Percentiles rank a stretch among this genome's conserved stretches.
Conservation (phyloP, 345 rosid genomes). For the Hibiscus tridactylites region DNA sequence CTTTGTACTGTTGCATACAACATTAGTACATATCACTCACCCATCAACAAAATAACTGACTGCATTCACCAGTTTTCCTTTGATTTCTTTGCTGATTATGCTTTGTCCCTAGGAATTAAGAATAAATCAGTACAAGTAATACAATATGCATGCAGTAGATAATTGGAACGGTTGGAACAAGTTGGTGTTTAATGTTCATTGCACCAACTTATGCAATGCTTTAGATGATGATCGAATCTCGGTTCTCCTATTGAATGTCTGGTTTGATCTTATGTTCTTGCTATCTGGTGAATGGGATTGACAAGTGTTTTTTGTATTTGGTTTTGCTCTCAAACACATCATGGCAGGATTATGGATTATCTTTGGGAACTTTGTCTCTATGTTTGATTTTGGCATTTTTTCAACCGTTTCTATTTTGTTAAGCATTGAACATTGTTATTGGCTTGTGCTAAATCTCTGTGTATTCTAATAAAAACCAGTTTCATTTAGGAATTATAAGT, state of each 20-base stretch:
- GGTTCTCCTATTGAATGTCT: neutral
- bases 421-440: neutral
- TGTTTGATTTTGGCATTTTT: neutral
- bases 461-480: neutral
- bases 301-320: neutral
- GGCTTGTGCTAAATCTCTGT: neutral
- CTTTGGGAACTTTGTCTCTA: neutral
- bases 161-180: neutral
- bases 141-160: neutral
- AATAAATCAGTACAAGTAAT: neutral
- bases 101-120: constrained; percentile 44
- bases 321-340: neutral
- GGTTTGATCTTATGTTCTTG: neutral
- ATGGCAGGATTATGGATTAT: neutral
- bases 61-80: constrained; percentile 36
- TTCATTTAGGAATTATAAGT: neutral
- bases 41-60: constrained; percentile 35
- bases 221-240: neutral
- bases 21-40: constrained; percentile 13
- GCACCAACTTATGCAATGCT: too few species aligned
- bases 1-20: neutral
- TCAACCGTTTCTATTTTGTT: neutral
- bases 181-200: neutral
- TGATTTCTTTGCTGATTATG: constrained; percentile 37
- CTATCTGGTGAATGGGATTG: neutral